These are phyloP conservation scores for Mycena indigotica DNA, from an alignment of 768 basidiomycete species.

Conservation along the genomic window DNA sequence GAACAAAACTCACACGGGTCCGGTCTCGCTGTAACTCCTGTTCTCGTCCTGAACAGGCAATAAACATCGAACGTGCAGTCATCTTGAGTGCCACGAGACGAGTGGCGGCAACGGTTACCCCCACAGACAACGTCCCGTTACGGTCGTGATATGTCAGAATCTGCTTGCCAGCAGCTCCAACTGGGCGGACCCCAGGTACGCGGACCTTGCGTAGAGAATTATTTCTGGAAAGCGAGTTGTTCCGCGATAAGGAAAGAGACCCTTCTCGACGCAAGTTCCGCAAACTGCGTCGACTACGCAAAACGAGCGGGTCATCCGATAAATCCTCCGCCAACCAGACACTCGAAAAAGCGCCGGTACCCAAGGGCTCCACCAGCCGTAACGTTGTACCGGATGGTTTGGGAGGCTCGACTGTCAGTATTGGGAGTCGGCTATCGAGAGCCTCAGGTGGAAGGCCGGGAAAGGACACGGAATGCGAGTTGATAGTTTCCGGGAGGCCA, in stretches of 20 bases:
- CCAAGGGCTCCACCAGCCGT: conserved; percentile 56
- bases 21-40: conserved; percentile 61
- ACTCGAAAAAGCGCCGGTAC: conserved; percentile 72
- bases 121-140: background rate
- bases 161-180: conserved; percentile 17
- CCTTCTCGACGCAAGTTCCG: conserved; percentile 38
- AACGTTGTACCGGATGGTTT: conserved; percentile 37
- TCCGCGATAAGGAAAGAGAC: conserved; percentile 5
- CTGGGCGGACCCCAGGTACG: conserved; percentile 19
- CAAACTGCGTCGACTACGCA: conserved; percentile 43
- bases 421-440: background rate
- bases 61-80: conserved; percentile 38
- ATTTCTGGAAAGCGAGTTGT: conserved; percentile 13
- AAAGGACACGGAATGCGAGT: conserved; percentile 15
- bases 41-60: conserved; percentile 26
- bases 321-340: conserved; percentile 74
- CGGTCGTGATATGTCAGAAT: conserved; percentile 16
- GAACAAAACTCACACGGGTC: conserved; percentile 74
- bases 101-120: background rate
- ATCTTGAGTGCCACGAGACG: conserved; percentile 52
- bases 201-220: conserved; percentile 20
- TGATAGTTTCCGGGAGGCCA: conserved; percentile 12
- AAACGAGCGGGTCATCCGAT: conserved; percentile 46
- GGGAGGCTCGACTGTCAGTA: conserved; percentile 15
- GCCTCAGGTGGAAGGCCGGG: conserved; percentile 16